Base-by-base conservation (phyloP, 257 asterid genomes). In the Penstemon newberryi region DNA sequence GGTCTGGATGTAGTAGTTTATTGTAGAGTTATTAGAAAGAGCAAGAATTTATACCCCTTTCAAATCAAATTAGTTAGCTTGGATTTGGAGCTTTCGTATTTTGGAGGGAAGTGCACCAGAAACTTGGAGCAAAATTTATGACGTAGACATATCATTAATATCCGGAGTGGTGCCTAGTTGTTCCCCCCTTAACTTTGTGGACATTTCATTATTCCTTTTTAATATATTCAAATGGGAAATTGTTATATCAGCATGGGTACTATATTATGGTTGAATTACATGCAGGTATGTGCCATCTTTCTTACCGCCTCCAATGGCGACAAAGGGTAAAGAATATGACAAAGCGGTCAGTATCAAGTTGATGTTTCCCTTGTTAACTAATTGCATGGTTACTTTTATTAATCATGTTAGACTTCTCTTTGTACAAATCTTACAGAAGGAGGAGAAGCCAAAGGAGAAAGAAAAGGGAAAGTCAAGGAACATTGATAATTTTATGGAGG, bases 271-370 rank as follows among this genome's bases (percentile, higher is more conserved):
- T 78, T 78, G 73, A 79, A 73, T 59, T 76, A 78, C 77, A 70
- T 87, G 86, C 98, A 92, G 98, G 96, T 92, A 92, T 83, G 96
- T 92, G 13, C 98, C 98, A 36, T 92, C 96, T 73, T 92, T 89
- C 80, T 75, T 89, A 70, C 98, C 98, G 12, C 98, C 98, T 76
- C 92, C 96, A 70, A 77, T 84, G 94, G 95, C 95, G 76, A 77
- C 89, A 71, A 92, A 86, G 86, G 82, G 80, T 76, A 89, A 84
- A 83, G 98, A 92, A 57, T 79, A 77, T 65, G 96, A 92, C 65
- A 91, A 81, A 85, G 89, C 89, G 92, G 96, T 89, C 2, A 69
- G 89, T 63, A 43, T 61, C 66, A 37, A 11, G 52, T 40, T 64
- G 54, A 55, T 39, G 1, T 65, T 76, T 69, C 62, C 62, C 64